These are phyloP conservation scores for Tolypocladium nubicola DNA, from an alignment of 2,329 filamentous ascomycete species.

Conservation along the genomic window DNA sequence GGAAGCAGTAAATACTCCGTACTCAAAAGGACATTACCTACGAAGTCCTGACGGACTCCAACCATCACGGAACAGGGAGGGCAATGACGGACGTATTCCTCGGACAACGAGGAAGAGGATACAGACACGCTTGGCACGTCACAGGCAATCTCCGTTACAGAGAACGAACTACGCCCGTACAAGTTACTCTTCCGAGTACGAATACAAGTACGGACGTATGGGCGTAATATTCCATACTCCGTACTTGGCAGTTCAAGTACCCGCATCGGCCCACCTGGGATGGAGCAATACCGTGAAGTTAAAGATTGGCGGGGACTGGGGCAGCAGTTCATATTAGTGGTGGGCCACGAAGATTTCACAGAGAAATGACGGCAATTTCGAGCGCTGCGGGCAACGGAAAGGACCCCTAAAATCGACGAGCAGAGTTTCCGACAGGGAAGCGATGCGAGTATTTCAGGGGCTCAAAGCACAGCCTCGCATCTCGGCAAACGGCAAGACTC, in stretches of 20 bases:
- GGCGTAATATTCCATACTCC: too few species aligned
- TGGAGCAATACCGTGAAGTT: background rate
- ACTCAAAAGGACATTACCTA: background rate
- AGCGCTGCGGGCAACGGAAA: background rate
- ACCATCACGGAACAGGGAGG: background rate
- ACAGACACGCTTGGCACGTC: too few species aligned
- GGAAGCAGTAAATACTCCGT: background rate
- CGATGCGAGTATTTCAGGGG: background rate
- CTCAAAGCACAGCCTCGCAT: background rate
- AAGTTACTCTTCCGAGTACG: too few species aligned
- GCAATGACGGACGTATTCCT: background rate
- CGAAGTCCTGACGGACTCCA: too few species aligned
- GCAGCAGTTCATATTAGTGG: background rate
- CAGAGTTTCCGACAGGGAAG: background rate
- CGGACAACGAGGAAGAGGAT: background rate
- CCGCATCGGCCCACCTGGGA: background rate
- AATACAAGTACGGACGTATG: too few species aligned
- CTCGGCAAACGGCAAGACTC: background rate
- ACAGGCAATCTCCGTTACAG: background rate
- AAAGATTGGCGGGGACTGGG: background rate
- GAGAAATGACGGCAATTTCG: slow-evolving; percentile 1
- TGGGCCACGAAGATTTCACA: background rate
- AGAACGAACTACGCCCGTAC: too few species aligned
- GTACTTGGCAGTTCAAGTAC: background rate
- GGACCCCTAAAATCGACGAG: background rate